Evolutionary conservation across 192 early-diverging fungal species (phyloP).

Genomic region (Backusella tuberculispora): DNA sequence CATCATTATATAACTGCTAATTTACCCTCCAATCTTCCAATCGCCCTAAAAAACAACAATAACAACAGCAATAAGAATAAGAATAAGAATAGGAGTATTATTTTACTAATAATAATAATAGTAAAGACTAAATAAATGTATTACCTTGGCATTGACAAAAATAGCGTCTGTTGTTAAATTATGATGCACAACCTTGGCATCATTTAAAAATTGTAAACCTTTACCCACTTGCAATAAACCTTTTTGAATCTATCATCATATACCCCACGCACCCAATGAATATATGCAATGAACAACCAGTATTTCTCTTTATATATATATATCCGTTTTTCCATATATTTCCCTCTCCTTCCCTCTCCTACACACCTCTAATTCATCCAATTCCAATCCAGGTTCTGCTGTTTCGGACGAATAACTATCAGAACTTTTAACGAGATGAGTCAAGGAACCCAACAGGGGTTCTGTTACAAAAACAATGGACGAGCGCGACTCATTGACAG

Average conservation of each 20-base stretch:
- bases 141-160: constrained; percentile 73
- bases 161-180: constrained; percentile 75
- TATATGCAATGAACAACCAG: not conserved
- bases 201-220: constrained; percentile 80
- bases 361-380: constrained; percentile 76
- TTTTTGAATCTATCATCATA: constrained; percentile 64
- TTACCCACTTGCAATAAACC: constrained; percentile 74
- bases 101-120: not conserved
- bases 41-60: constrained; percentile 59
- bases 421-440: constrained; percentile 63
- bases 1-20: not conserved
- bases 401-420: constrained; percentile 37
- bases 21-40: constrained; percentile 79
- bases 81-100: not conserved
- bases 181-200: constrained; percentile 75
- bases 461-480: constrained; percentile 80
- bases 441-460: constrained; percentile 64
- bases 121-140: constrained; percentile 25
- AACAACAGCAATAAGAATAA: too few species aligned
- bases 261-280: not conserved
- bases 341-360: not conserved
- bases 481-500: constrained; percentile 67
- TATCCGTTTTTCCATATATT: not conserved
- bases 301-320: not conserved
- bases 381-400: constrained; percentile 54